Percentiles rank a stretch among this genome's conserved stretches.
phyloP scores from a whole-genome alignment of 495 filamentous ascomycete genomes.

The Barbatosphaeria neglecta region DNA sequence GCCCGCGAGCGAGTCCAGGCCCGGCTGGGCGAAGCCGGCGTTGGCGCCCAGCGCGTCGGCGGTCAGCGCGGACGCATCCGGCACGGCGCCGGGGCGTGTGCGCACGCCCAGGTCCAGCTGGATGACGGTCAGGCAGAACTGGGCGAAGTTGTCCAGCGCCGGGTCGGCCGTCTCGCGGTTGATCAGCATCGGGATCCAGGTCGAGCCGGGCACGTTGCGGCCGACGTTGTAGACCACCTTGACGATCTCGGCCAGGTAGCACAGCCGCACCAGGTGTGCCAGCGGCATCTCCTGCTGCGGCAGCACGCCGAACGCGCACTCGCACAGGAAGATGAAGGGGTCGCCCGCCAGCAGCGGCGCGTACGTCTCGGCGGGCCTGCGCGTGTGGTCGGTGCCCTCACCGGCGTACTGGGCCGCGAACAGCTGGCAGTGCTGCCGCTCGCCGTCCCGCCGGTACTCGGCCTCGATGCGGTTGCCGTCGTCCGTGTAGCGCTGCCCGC shows the following conservation, averaged over 20 bases:
- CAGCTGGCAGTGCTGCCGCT: constrained; percentile 65
- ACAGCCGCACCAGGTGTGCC: constrained; percentile 73
- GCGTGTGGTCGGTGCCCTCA: constrained; percentile 12
- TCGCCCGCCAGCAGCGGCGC: constrained; percentile 66
- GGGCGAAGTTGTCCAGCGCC: constrained; percentile 29
- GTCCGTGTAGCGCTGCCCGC: constrained; percentile 47
- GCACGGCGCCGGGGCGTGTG: background rate
- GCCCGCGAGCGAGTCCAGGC: constrained; percentile 25
- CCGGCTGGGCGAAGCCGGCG: constrained; percentile 29
- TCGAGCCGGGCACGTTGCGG: constrained; percentile 26
- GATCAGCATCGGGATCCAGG: constrained; percentile 25
- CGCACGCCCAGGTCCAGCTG: constrained; percentile 16
- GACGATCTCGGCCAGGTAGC: constrained; percentile 83
- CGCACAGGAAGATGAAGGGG: constrained; percentile 76
- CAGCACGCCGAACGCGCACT: constrained; percentile 52
- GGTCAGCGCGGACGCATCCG: background rate
- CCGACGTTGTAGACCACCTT: constrained; percentile 53
- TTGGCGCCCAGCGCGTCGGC: constrained; percentile 14
- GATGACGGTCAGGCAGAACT: constrained; percentile 26
- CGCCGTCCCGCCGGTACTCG: constrained; percentile 60
- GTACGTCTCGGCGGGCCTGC: constrained; percentile 31
- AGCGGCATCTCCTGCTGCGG: constrained; percentile 51
- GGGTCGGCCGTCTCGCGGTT: constrained; percentile 18
- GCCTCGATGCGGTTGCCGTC: constrained; percentile 48
- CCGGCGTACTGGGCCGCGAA: constrained; percentile 48